These are phyloP conservation scores for Trifolium pratense DNA, from an alignment of 306 rosid genomes.

Conservation along the genomic window DNA sequence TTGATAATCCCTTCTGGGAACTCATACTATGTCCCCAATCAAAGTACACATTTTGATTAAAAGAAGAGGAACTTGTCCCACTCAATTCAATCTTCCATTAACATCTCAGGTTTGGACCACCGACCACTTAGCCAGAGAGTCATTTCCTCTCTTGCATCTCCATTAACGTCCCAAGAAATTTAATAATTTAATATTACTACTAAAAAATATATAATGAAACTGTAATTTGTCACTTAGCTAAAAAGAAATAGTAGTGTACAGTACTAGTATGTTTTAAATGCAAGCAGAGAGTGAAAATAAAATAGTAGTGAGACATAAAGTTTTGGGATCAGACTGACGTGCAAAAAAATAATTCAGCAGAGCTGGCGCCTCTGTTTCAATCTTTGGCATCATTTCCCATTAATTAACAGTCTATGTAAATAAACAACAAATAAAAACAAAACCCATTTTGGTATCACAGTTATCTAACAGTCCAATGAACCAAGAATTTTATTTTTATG, in stretches of 20 bases:
- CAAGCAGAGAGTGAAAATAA: constrained; percentile 10
- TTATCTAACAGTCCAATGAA: no score
- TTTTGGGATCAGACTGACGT: constrained; percentile 62
- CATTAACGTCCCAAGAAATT: constrained; percentile 31
- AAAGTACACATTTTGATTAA: constrained; percentile 52
- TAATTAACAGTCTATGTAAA: constrained; percentile 23
- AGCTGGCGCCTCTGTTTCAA: constrained; percentile 70
- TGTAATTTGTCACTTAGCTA: constrained; percentile 44
- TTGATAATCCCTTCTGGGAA: constrained; percentile 50
- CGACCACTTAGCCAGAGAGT: constrained; percentile 37
- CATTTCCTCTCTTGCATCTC: constrained; percentile 2
- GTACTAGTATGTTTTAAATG: constrained; percentile 26
- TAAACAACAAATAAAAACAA: constrained; percentile 28
- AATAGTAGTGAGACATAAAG: constrained; percentile 32
- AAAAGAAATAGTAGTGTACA: constrained; percentile 4
- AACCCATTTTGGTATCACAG: no score
- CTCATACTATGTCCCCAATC: constrained; percentile 48
- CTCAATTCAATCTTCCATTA: constrained; percentile 52
- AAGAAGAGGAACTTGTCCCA: constrained; percentile 48
- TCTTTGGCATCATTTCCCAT: constrained; percentile 81
- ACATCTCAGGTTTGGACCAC: constrained; percentile 56
- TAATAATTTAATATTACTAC: neutral
- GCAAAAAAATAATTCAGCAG: constrained; percentile 54
- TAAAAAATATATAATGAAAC: neutral
- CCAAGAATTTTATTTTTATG: no score